A percentile compares a stretch with the other conserved stretches of the same genome.
These are phyloP conservation scores for Glarea lozoyensis DNA, from an alignment of 495 filamentous ascomycete species.

Conservation along the genomic window DNA sequence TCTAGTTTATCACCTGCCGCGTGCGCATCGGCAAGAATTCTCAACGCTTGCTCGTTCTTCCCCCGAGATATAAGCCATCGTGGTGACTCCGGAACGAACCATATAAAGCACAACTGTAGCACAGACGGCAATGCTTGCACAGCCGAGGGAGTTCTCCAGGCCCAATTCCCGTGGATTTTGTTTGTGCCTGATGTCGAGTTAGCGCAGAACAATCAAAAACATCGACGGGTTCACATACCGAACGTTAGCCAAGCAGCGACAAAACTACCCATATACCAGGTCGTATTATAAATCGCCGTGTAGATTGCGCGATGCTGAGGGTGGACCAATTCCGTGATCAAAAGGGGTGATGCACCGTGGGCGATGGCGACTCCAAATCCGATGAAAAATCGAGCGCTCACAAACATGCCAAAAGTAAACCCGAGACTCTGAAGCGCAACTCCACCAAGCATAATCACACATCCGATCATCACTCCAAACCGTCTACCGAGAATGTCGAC, in stretches of 20 bases:
- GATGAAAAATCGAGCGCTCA: constrained; percentile 42
- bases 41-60: constrained; percentile 17
- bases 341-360: constrained; percentile 33
- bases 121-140: constrained; percentile 27
- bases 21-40: constrained; percentile 20
- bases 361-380: constrained; percentile 41
- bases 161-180: constrained; percentile 22
- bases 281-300: constrained; percentile 9
- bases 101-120: constrained; percentile 29
- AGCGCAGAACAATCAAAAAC: too few species aligned
- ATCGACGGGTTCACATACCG: too few species aligned
- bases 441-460: constrained; percentile 40
- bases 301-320: constrained; percentile 20
- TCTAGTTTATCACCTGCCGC: constrained; percentile 11
- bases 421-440: constrained; percentile 24
- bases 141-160: constrained; percentile 33
- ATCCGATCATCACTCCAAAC: constrained; percentile 39
- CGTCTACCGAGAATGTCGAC: constrained; percentile 35
- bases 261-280: constrained; percentile 17
- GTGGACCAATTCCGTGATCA: constrained; percentile 26
- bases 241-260: constrained; percentile 24
- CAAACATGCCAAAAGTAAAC: constrained; percentile 35
- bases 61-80: constrained; percentile 15
- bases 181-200: constrained; percentile 3
- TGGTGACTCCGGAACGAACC: constrained; percentile 12